These are phyloP conservation scores for Lentinus tigrinus DNA, from an alignment of 768 basidiomycete species.

Conservation along the genomic window DNA sequence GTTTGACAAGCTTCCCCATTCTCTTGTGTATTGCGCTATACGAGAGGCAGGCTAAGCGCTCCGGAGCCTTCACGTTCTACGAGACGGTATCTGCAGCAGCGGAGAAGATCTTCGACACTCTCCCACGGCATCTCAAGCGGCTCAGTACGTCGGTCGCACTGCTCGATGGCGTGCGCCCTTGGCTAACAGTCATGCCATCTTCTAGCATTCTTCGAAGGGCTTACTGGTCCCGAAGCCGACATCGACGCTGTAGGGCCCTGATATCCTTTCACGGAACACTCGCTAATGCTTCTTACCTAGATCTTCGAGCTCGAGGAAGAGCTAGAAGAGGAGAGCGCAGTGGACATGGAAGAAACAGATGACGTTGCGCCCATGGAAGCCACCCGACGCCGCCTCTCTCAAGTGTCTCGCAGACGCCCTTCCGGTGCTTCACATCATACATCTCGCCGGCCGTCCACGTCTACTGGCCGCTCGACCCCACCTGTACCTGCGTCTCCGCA, in stretches of 20 bases:
- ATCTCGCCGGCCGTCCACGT: slow-evolving; percentile 1
- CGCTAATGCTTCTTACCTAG: too few species aligned
- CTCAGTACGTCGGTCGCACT: slow-evolving; percentile 51
- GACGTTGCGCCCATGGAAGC: slow-evolving; percentile 24
- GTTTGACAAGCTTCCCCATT: slow-evolving; percentile 82
- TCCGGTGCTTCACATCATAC: slow-evolving; percentile 9
- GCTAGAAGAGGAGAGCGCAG: slow-evolving; percentile 49
- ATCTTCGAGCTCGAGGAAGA: slow-evolving; percentile 81
- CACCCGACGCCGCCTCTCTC: slow-evolving; percentile 33
- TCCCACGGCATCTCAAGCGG: slow-evolving; percentile 75
- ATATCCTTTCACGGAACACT: too few species aligned
- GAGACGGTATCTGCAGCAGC: slow-evolving; percentile 68
- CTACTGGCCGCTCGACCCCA: slow-evolving; percentile 4
- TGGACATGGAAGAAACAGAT: slow-evolving; percentile 46
- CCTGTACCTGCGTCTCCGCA: slow-evolving; percentile 1
- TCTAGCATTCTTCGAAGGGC: slow-evolving; percentile 77
- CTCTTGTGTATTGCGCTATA: slow-evolving; percentile 79
- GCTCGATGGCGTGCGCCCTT: not conserved
- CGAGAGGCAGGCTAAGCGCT: slow-evolving; percentile 78
- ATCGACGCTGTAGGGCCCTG: slow-evolving; percentile 75
- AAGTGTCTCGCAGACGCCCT: slow-evolving; percentile 14
- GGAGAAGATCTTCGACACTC: slow-evolving; percentile 68
- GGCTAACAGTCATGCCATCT: not conserved
- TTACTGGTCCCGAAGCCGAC: slow-evolving; percentile 69
- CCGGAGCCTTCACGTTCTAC: slow-evolving; percentile 62